Evolutionary conservation across 2,329 filamentous ascomycete genomes (phyloP).

Genomic region (Xylaria polymorpha): DNA sequence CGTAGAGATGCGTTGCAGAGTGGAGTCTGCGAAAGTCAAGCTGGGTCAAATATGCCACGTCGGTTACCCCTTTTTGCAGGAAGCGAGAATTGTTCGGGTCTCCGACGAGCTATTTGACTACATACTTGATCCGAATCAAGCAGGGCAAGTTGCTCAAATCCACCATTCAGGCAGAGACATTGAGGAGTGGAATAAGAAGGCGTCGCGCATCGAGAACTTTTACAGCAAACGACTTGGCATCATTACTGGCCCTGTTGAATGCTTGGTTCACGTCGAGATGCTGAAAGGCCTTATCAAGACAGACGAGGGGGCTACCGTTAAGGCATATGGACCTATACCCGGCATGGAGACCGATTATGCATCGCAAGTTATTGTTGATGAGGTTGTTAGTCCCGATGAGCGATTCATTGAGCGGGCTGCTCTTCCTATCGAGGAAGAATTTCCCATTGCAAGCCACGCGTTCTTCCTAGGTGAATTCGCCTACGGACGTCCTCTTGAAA

Average conservation of each 20-base stretch:
- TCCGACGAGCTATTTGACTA: constrained; percentile 96
- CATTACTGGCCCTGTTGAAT: constrained; percentile 86
- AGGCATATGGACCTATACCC: constrained; percentile 88
- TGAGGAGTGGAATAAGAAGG: constrained; percentile 84
- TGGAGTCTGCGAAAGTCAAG: constrained; percentile 79
- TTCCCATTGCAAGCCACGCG: constrained; percentile 81
- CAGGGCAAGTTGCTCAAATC: constrained; percentile 69
- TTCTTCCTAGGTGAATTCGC: constrained; percentile 96
- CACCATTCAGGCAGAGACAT: constrained; percentile 83
- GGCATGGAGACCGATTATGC: constrained; percentile 91
- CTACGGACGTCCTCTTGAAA: constrained; percentile 89
- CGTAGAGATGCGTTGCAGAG: constrained; percentile 75
- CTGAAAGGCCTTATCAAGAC: constrained; percentile 91
- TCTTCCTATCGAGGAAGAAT: constrained; percentile 91
- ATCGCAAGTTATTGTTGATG: constrained; percentile 89
- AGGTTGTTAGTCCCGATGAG: constrained; percentile 89
- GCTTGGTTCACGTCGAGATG: constrained; percentile 91
- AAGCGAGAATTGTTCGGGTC: constrained; percentile 88
- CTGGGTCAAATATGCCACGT: constrained; percentile 89
- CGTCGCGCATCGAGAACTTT: constrained; percentile 82
- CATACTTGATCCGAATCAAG: constrained; percentile 72
- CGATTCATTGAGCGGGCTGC: constrained; percentile 92
- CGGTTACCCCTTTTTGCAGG: constrained; percentile 94
- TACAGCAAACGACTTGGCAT: constrained; percentile 94
- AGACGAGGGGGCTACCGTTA: constrained; percentile 88